Evolutionary conservation across 2,329 filamentous ascomycete species (phyloP).

Genomic region (Laburnicola sp.): DNA sequence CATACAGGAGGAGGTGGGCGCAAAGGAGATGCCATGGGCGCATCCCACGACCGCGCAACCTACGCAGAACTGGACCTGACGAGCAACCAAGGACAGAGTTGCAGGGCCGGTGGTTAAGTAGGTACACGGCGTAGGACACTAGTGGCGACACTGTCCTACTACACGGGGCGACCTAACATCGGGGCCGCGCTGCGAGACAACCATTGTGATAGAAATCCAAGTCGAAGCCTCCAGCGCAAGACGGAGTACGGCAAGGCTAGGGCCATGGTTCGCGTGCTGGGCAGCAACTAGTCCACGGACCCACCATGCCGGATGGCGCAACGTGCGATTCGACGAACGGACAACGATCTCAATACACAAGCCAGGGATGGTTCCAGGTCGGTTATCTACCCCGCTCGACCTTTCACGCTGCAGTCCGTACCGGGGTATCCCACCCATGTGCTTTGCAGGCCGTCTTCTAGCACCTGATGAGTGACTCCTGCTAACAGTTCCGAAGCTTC

Average conservation of each 20-base stretch:
- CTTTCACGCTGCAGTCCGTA: no score
- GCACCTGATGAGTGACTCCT: no score
- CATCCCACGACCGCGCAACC: constrained; percentile 8
- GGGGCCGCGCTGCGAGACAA: background rate
- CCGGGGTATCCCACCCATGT: no score
- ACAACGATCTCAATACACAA: constrained; percentile 6
- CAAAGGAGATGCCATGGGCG: constrained; percentile 15
- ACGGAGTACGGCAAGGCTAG: constrained; percentile 10
- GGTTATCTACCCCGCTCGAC: background rate
- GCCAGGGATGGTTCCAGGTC: background rate
- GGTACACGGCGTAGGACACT: constrained; percentile 6
- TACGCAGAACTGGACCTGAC: constrained; percentile 6
- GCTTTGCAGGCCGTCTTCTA: no score
- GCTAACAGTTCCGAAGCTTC: no score
- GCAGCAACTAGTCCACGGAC: constrained; percentile 6
- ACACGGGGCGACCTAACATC: background rate
- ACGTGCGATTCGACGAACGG: constrained; percentile 12
- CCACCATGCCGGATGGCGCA: constrained; percentile 13
- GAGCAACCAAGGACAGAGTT: constrained; percentile 3
- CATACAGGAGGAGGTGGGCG: constrained; percentile 11
- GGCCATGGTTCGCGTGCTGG: constrained; percentile 3
- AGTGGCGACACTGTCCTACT: constrained; percentile 3
- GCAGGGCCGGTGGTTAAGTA: constrained; percentile 5
- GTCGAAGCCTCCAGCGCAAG: background rate
- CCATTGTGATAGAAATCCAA: background rate